A percentile compares a stretch with the other conserved stretches of the same genome.
Conservation (phyloP, 331 rosid genomes). For the Malus hybrid region DNA sequence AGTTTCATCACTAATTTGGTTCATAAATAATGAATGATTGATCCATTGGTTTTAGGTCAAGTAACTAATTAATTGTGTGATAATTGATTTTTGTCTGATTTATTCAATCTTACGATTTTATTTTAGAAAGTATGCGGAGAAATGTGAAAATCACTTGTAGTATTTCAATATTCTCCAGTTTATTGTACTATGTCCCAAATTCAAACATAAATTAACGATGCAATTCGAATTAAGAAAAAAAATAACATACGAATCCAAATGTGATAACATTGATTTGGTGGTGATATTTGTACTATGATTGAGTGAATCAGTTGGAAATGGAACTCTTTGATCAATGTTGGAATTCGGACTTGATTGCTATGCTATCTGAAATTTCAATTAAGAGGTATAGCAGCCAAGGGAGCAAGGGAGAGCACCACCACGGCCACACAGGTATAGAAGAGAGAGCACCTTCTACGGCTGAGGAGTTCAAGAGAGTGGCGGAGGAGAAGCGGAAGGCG, state of each 20-base stretch:
- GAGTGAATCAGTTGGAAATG: neutral
- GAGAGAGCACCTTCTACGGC: slow-evolving; percentile 68
- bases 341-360: neutral
- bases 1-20: neutral
- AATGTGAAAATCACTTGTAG: no score
- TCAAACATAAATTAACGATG: no score
- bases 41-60: no score
- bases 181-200: no score
- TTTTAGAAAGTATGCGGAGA: no score
- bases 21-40: neutral
- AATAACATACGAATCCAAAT: neutral
- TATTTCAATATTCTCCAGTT: no score
- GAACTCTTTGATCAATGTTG: no score
- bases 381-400: slow-evolving; percentile 25
- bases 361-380: neutral
- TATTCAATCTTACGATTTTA: neutral
- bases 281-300: neutral
- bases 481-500: slow-evolving; percentile 49
- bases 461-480: slow-evolving; percentile 41
- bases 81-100: no score
- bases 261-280: neutral
- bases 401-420: slow-evolving; percentile 8
- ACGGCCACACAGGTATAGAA: slow-evolving; percentile 9
- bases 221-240: no score
- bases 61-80: no score